These are phyloP conservation scores for Erucastrum elatum DNA, from an alignment of 345 rosid species.

Conservation along the genomic window DNA sequence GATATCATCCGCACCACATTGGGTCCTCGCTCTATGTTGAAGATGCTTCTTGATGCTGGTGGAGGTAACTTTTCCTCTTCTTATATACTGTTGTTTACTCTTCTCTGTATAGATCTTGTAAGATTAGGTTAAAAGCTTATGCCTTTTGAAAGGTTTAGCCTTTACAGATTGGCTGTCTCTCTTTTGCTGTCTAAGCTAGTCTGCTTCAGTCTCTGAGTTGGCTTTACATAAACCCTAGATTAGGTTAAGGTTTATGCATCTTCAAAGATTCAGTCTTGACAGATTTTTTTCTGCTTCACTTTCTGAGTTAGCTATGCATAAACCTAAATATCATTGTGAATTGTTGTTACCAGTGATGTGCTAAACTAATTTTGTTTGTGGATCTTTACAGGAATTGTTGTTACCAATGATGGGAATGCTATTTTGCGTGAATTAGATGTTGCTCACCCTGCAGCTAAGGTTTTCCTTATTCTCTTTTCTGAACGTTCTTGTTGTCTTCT, in stretches of 20 bases:
- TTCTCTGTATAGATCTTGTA: slow-evolving; percentile 11
- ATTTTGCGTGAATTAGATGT: slow-evolving; percentile 87
- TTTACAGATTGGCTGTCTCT: not conserved
- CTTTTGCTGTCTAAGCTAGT: not conserved
- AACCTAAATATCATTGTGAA: slow-evolving; percentile 25
- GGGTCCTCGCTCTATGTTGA: slow-evolving; percentile 95
- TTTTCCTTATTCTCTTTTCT: slow-evolving; percentile 3
- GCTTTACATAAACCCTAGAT: slow-evolving; percentile 7
- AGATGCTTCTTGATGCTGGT: slow-evolving; percentile 89
- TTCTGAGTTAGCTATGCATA: slow-evolving; percentile 5
- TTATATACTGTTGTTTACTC: not conserved
- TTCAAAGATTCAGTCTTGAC: not conserved
- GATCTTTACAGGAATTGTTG: slow-evolving; percentile 68
- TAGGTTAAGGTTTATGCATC: slow-evolving; percentile 8
- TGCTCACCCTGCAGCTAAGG: slow-evolving; percentile 99
- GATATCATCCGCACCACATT: slow-evolving; percentile 87
- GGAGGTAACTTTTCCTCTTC: slow-evolving; percentile 56
- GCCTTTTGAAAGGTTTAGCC: not conserved
- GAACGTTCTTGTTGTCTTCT: not conserved
- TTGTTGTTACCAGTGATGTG: slow-evolving; percentile 94
- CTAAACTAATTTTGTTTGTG: slow-evolving; percentile 1
- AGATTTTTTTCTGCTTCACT: not conserved
- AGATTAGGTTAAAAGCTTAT: not conserved
- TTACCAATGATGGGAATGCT: slow-evolving; percentile 96
- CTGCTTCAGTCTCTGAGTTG: not conserved